Conservation (phyloP, 2,329 filamentous ascomycete species). For the Epichloe elymi region DNA sequence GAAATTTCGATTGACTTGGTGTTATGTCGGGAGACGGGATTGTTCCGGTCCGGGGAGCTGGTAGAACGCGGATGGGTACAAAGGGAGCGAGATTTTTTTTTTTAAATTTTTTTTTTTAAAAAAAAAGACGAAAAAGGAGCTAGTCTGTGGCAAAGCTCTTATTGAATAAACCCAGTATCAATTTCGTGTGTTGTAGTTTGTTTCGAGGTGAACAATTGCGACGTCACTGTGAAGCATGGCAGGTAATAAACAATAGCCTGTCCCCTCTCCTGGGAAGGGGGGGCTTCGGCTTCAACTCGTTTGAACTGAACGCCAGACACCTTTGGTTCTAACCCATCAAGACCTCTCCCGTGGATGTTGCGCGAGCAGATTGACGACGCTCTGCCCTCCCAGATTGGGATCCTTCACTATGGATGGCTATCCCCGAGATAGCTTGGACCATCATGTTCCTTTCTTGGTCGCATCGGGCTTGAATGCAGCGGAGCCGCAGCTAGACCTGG, state of each 20-base stretch:
- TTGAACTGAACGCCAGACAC: neutral
- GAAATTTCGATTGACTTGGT: constrained; percentile 7
- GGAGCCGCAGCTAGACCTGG: constrained; percentile 27
- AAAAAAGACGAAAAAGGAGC: too few relatives aligned
- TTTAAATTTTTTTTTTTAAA: too few relatives aligned
- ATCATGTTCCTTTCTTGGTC: constrained; percentile 75
- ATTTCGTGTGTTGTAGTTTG: too few relatives aligned
- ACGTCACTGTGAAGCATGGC: neutral
- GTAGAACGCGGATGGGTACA: too few relatives aligned
- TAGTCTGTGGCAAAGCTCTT: too few relatives aligned
- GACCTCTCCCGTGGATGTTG: constrained; percentile 1
- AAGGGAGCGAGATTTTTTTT: too few relatives aligned
- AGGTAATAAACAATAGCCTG: too few relatives aligned
- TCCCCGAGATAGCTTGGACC: constrained; percentile 65
- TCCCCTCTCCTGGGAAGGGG: neutral
- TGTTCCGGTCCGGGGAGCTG: constrained; percentile 17
- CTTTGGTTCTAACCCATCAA: constrained; percentile 9
- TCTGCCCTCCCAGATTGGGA: constrained; percentile 8
- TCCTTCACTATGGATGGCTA: constrained; percentile 58
- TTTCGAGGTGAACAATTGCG: too few relatives aligned
- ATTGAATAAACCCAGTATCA: too few relatives aligned
- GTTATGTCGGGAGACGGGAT: constrained; percentile 9
- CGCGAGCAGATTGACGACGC: neutral
- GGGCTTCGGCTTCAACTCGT: neutral
- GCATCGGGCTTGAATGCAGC: constrained; percentile 56